phyloP scores from a whole-genome alignment of 1,284 basidiomycete species.

The Chondrostereum purpureum region DNA sequence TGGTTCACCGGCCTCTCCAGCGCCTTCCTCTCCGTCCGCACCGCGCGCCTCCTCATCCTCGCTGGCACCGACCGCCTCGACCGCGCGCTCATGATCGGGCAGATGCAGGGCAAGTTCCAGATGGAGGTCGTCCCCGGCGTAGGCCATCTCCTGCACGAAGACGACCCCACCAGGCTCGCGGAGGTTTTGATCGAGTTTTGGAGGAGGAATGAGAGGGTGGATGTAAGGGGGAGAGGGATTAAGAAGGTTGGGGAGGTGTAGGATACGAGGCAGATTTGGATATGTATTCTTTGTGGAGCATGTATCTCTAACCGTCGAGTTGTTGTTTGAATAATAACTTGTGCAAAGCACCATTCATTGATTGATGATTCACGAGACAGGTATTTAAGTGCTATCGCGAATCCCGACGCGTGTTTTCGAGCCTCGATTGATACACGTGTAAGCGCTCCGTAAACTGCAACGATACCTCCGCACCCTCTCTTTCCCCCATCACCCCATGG shows the following conservation, averaged over 20 bases:
- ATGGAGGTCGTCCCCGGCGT: constrained; percentile 80
- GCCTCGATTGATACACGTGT: too few relatives aligned
- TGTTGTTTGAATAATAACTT: too few relatives aligned
- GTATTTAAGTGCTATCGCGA: too few relatives aligned
- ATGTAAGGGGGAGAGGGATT: constrained; percentile 45
- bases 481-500: too few relatives aligned
- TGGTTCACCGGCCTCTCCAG: constrained; percentile 87
- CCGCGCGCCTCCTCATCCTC: constrained; percentile 82
- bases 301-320: background rate
- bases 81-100: constrained; percentile 92
- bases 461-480: too few relatives aligned
- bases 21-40: constrained; percentile 69
- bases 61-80: constrained; percentile 93
- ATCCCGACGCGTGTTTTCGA: too few relatives aligned
- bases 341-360: too few relatives aligned
- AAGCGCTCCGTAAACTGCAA: too few relatives aligned
- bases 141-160: constrained; percentile 94
- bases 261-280: background rate
- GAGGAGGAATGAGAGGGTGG: constrained; percentile 78
- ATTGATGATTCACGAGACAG: too few relatives aligned
- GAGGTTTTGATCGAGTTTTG: constrained; percentile 85
- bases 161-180: constrained; percentile 78
- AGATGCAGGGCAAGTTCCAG: constrained; percentile 99
- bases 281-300: background rate
- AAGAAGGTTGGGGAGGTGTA: constrained; percentile 79